These are phyloP conservation scores for Fremontodendron californicum DNA, from an alignment of 345 rosid species.

Conservation along the genomic window DNA sequence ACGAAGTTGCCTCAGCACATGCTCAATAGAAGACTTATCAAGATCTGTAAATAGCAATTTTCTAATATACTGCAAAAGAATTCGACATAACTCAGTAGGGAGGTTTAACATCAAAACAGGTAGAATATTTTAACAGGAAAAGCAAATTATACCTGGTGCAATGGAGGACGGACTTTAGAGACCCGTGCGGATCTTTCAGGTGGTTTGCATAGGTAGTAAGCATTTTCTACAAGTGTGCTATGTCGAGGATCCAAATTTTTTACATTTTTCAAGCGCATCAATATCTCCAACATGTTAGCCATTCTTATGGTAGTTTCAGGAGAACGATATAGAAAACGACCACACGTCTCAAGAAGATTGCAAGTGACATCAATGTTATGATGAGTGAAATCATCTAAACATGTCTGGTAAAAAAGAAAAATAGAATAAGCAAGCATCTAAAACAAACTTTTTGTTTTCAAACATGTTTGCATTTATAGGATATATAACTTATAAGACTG, in stretches of 20 bases:
- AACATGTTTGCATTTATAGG: background rate
- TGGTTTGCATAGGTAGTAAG: conserved; percentile 94
- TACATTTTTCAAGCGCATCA: conserved; percentile 98
- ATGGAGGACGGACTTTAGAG: conserved; percentile 83
- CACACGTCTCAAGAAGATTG: conserved; percentile 97
- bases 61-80: conserved; percentile 71
- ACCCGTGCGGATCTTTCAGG: conserved; percentile 96
- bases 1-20: conserved; percentile 92
- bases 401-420: conserved; percentile 49
- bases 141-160: conserved; percentile 66
- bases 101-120: conserved; percentile 1
- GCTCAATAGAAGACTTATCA: conserved; percentile 81
- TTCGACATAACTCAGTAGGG: conserved; percentile 7
- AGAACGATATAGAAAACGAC: conserved; percentile 91
- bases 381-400: conserved; percentile 96
- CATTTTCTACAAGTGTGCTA: conserved; percentile 95
- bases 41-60: conserved; percentile 89
- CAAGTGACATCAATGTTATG: conserved; percentile 98
- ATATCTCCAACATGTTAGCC: conserved; percentile 95
- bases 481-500: background rate
- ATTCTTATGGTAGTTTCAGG: conserved; percentile 87
- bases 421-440: background rate
- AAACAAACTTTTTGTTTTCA: background rate
- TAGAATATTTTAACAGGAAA: background rate
- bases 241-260: conserved; percentile 97